Percentiles rank a stretch among this genome's conserved stretches.
These are phyloP conservation scores for Aureobasidium sp. DNA, from an alignment of 2,329 filamentous ascomycete species.

Conservation along the genomic window DNA sequence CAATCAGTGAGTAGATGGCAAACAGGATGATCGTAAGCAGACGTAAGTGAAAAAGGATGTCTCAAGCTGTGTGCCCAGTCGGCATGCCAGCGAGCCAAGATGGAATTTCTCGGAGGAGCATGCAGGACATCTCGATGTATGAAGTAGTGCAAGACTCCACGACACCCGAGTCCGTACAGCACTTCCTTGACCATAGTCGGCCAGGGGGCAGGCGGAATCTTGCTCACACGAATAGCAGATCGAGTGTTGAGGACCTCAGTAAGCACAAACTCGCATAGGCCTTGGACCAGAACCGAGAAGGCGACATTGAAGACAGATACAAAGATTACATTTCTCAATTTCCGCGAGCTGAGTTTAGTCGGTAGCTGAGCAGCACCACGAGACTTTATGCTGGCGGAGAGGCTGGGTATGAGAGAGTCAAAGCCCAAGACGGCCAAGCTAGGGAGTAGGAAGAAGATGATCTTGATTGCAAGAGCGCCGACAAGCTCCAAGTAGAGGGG, in stretches of 20 bases:
- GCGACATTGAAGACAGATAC: conserved; percentile 52
- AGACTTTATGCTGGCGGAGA: conserved; percentile 63
- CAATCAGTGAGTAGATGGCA: conserved; percentile 58
- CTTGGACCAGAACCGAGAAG: conserved; percentile 49
- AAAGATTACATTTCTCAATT: conserved; percentile 44
- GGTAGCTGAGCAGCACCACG: conserved; percentile 51
- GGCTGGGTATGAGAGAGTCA: conserved; percentile 62
- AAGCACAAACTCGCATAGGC: conserved; percentile 47
- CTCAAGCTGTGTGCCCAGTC: conserved; percentile 53
- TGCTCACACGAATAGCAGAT: conserved; percentile 53
- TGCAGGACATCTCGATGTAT: conserved; percentile 70
- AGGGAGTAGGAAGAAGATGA: conserved; percentile 66
- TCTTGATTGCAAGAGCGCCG: conserved; percentile 59
- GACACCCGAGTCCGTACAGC: conserved; percentile 44
- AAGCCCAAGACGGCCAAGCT: conserved; percentile 66
- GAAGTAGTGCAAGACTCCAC: conserved; percentile 63
- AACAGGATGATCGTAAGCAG: conserved; percentile 62
- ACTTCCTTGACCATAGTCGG: conserved; percentile 49
- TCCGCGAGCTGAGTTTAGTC: conserved; percentile 32
- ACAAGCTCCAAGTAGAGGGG: conserved; percentile 69
- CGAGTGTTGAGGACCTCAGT: conserved; percentile 47
- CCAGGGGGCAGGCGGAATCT: conserved; percentile 56
- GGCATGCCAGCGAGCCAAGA: conserved; percentile 37
- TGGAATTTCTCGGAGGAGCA: conserved; percentile 25
- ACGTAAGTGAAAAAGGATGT: conserved; percentile 55